These are phyloP conservation scores for Flaveria floridana DNA, from an alignment of 140 eudicot species.

Conservation along the genomic window DNA sequence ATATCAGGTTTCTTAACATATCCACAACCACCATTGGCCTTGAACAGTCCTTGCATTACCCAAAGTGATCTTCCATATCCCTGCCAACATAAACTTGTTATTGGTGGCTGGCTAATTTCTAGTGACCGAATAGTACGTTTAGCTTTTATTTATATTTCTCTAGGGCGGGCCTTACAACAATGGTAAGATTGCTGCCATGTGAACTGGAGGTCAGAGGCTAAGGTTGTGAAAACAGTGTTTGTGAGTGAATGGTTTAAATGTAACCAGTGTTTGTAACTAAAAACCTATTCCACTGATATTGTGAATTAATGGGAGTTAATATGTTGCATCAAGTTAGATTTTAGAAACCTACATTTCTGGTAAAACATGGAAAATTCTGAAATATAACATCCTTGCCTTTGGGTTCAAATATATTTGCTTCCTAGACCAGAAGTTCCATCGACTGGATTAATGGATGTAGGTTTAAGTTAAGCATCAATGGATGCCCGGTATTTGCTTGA, in stretches of 20 bases:
- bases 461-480: background rate
- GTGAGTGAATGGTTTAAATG: too few species aligned
- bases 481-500: too few species aligned
- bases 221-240: too few species aligned
- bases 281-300: too few species aligned
- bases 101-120: background rate
- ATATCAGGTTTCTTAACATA: constrained; percentile 83
- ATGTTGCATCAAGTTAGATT: background rate
- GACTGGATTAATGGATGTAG: background rate
- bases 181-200: too few species aligned
- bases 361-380: background rate
- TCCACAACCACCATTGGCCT: constrained; percentile 95
- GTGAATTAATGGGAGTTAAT: too few species aligned
- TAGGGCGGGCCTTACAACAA: too few species aligned
- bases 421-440: background rate
- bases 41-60: constrained; percentile 98
- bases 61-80: constrained; percentile 93
- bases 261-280: too few species aligned
- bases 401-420: background rate
- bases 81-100: constrained; percentile 41
- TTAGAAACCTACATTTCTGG: background rate
- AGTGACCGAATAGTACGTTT: background rate
- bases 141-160: background rate
- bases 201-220: too few species aligned
- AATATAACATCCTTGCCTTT: background rate